A percentile compares a stretch with the other conserved stretches of the same genome.
Conservation (phyloP, 2,329 filamentous ascomycete species). For the Nemania sp. region DNA sequence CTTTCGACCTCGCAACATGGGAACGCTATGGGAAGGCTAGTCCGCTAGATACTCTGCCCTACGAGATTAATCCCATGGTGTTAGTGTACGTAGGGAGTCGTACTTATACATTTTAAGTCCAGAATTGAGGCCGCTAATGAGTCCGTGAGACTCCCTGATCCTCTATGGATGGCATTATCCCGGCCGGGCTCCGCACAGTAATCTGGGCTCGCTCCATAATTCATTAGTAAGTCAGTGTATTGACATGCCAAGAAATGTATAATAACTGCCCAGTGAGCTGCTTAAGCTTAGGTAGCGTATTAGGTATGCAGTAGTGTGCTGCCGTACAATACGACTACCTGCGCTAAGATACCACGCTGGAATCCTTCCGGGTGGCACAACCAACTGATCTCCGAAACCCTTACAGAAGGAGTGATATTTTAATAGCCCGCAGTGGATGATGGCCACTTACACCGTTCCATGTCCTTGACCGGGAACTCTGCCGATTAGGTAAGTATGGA, state of each 20-base stretch:
- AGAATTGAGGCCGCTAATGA: neutral
- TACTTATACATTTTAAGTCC: too few species aligned
- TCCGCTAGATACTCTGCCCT: too few species aligned
- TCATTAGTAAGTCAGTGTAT: constrained; percentile 3
- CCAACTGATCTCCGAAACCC: neutral
- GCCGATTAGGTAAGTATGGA: too few species aligned
- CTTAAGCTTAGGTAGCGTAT: neutral
- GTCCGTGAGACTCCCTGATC: neutral
- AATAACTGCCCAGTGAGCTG: neutral
- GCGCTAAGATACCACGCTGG: neutral
- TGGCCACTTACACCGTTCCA: too few species aligned
- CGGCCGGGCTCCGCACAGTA: constrained; percentile 14
- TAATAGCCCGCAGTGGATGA: neutral
- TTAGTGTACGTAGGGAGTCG: too few species aligned
- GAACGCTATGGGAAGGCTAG: too few species aligned
- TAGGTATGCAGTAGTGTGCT: too few species aligned
- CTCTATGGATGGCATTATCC: neutral
- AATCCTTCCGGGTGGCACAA: neutral
- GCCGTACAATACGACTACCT: too few species aligned
- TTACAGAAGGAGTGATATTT: neutral
- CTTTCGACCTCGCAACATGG: too few species aligned
- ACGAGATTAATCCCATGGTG: too few species aligned
- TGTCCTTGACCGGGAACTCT: too few species aligned
- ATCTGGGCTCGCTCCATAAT: neutral
- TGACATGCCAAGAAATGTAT: neutral